Conservation (phyloP, 208 protist species). For the Trypanosoma platydactyli region DNA sequence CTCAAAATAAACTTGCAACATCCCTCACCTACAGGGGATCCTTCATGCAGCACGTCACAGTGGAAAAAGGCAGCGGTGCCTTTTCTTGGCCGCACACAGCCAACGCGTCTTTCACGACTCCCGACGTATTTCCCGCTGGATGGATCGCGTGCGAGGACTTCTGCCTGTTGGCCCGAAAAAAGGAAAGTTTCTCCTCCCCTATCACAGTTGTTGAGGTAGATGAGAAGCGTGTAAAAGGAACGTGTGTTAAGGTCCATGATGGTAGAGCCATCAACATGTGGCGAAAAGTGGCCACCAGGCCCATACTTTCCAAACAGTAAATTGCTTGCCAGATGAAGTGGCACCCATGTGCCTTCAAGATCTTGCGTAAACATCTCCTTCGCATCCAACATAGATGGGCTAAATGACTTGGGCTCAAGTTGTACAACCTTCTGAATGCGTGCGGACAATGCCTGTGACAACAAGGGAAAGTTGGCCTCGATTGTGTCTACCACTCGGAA, state of each 20-base stretch:
- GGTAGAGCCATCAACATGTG: conserved; percentile 88
- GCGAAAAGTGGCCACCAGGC: conserved; percentile 89
- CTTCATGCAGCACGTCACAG: conserved; percentile 87
- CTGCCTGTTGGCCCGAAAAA: conserved; percentile 72
- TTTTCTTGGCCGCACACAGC: conserved; percentile 55
- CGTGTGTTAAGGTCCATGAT: conserved; percentile 87
- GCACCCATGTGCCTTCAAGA: conserved; percentile 76
- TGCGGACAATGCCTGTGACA: conserved; percentile 60
- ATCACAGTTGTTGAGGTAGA: conserved; percentile 88
- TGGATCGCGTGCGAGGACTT: conserved; percentile 58
- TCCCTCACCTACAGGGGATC: conserved; percentile 58
- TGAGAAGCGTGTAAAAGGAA: conserved; percentile 87
- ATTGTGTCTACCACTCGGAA: conserved; percentile 88
- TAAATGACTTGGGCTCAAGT: conserved; percentile 64
- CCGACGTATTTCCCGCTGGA: conserved; percentile 57
- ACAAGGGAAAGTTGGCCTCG: conserved; percentile 68
- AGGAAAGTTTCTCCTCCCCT: conserved; percentile 79
- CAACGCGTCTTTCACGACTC: conserved; percentile 42
- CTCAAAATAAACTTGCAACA: conserved; percentile 84
- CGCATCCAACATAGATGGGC: conserved; percentile 47
- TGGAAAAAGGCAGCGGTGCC: conserved; percentile 86
- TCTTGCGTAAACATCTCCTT: conserved; percentile 78
- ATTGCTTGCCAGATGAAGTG: conserved; percentile 66
- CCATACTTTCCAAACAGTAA: conserved; percentile 83
- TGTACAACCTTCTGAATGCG: conserved; percentile 60